Percentiles rank a stretch among this genome's conserved stretches.
These are phyloP conservation scores for Coemansia sp. DNA, from an alignment of 371 early-diverging fungal genomes.

Conservation along the genomic window DNA sequence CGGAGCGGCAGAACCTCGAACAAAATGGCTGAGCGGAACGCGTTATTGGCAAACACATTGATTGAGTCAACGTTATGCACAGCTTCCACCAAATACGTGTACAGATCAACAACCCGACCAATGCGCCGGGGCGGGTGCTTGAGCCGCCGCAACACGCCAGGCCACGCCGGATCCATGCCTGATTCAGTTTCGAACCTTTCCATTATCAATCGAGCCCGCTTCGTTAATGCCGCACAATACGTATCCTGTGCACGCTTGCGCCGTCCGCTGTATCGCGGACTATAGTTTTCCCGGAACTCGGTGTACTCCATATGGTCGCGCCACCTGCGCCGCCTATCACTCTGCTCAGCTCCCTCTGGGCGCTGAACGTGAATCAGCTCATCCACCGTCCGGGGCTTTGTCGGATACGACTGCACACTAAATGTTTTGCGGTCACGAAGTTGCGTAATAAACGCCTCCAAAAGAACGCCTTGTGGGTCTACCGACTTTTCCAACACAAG, in stretches of 20 bases:
- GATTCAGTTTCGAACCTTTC: background rate
- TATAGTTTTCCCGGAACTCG: background rate
- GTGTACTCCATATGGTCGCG: background rate
- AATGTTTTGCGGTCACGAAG: constrained; percentile 19
- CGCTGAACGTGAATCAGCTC: constrained; percentile 12
- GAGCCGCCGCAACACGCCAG: background rate
- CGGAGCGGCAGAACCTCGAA: constrained; percentile 23
- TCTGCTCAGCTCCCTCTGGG: constrained; percentile 30
- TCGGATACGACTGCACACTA: background rate
- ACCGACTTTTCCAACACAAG: constrained; percentile 16
- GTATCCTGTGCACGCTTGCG: background rate
- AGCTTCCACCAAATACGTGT: constrained; percentile 11
- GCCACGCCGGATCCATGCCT: constrained; percentile 2
- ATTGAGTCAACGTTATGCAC: constrained; percentile 16
- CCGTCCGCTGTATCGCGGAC: background rate
- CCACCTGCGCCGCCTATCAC: constrained; percentile 14
- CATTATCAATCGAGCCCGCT: constrained; percentile 1
- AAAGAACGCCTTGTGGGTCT: constrained; percentile 23
- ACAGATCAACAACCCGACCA: constrained; percentile 23
- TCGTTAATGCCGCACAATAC: background rate
- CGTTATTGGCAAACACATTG: constrained; percentile 18
- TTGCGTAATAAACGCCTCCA: constrained; percentile 19
- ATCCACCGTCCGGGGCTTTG: constrained; percentile 4
- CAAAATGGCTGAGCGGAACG: constrained; percentile 20
- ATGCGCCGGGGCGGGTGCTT: constrained; percentile 1